These are phyloP conservation scores for Aphanomyces astaci DNA, from an alignment of 352 stramenopile genomes.

Conservation along the genomic window DNA sequence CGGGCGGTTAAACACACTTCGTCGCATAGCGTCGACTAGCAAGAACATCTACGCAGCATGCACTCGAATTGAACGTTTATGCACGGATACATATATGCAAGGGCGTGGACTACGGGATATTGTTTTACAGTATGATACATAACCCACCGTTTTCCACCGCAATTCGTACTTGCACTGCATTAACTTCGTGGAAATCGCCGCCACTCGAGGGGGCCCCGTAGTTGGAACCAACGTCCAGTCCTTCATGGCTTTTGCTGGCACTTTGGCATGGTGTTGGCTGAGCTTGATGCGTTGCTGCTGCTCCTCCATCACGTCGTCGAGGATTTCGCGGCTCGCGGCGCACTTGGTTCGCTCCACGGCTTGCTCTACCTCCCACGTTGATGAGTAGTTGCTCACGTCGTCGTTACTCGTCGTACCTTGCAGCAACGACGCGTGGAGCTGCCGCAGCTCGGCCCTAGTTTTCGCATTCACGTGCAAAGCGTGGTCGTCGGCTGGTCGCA, in stretches of 20 bases:
- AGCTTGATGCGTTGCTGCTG: neutral
- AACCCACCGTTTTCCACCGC: conserved; percentile 8
- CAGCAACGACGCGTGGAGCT: neutral
- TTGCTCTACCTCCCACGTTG: neutral
- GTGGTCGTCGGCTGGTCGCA: neutral
- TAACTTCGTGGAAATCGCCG: neutral
- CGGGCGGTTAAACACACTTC: conserved; percentile 2
- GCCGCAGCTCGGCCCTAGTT: neutral
- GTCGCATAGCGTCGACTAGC: neutral
- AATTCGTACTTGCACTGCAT: neutral
- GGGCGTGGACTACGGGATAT: too few relatives aligned
- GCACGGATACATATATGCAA: too few relatives aligned
- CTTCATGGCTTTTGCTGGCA: neutral
- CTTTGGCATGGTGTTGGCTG: neutral
- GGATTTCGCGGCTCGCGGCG: neutral
- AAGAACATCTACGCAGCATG: conserved; percentile 6
- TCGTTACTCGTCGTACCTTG: neutral
- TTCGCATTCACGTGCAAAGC: neutral
- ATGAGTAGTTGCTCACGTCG: neutral
- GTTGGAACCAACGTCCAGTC: conserved; percentile 2
- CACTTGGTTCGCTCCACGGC: neutral
- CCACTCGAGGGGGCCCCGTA: neutral
- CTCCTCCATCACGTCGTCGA: neutral
- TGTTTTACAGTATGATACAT: neutral
- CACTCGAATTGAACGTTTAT: too few relatives aligned